phyloP scores from a whole-genome alignment of 2,329 filamentous ascomycete species.

The Zymoseptoria crescenta region DNA sequence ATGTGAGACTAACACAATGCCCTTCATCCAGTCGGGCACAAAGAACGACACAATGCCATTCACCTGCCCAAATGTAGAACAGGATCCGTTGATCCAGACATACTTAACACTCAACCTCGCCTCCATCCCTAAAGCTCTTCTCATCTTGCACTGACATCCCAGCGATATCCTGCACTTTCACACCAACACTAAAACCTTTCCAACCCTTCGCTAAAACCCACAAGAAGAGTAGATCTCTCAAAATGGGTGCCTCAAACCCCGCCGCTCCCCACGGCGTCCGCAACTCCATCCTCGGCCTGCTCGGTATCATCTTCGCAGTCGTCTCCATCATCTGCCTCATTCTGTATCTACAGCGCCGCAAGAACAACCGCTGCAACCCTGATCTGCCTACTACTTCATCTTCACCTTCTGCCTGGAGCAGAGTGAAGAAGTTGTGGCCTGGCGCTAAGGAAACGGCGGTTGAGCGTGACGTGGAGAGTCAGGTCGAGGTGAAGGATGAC shows the following conservation, averaged over 20 bases:
- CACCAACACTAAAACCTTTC: background rate
- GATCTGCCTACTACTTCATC: background rate
- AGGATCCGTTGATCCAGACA: background rate
- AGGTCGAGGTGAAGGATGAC: background rate
- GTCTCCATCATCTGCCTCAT: background rate
- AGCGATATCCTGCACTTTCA: background rate
- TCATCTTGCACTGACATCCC: background rate
- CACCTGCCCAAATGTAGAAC: background rate
- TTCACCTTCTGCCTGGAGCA: background rate
- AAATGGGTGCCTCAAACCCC: background rate
- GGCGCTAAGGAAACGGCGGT: background rate
- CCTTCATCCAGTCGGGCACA: too few relatives aligned
- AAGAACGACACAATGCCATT: background rate
- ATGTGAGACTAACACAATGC: too few relatives aligned
- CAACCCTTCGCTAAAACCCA: background rate
- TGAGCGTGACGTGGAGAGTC: background rate
- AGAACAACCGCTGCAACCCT: background rate
- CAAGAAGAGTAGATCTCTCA: background rate
- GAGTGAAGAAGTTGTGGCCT: background rate
- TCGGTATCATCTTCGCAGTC: background rate
- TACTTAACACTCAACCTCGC: background rate
- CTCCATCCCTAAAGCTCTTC: background rate
- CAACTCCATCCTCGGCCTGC: background rate
- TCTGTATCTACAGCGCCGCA: background rate
- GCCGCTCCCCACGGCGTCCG: background rate